Evolutionary conservation across 305 asterid species (phyloP), one percentile per base, ranked within the genome.

Genomic region (Plantago lanceolata): DNA sequence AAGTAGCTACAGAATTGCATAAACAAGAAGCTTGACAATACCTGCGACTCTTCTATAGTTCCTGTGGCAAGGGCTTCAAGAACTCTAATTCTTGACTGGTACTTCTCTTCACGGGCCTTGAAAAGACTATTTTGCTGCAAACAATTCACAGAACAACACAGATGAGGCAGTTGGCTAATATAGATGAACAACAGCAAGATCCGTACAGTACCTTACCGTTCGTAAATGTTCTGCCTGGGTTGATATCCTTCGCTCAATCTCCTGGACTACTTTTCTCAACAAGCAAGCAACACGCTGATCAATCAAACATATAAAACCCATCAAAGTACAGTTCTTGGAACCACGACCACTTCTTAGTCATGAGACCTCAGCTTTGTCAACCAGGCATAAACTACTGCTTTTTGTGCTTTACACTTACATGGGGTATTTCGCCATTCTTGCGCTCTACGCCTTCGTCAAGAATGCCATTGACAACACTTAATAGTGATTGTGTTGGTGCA

Each of bases 1-100:
- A 8, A 11, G 43, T 35, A 8, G 43, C 43, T 11, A 53, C 7
- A 72, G 20, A 28, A 15, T 48, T 15, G 49, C 40, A 17, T 17
- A 65, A 45, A 26, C 48, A 28, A 52, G 47, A 62, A 40, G 40
- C 48, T 29, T 61, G 19, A 8, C 18, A 53, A 6, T 69, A 88
- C 99, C 90, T 79, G 82, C 14, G 87, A 73, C 75, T 94, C 96
- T 73, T 86, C 95, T 68, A 81, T 77, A 47, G 82, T 83, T 67
- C 88, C 96, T 9, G 84, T 75, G 63, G 99, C 96, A 66, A 93
- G 95, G 76, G 93, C 89, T 80, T 94, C 99, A 37, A 94, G 96
- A 48, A 94, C 95, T 78, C 86, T 70, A 67, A 94, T 86, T 80
- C 99, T 81, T 3, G 96, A 85, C 74, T 88, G 94, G 76, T 90